Base-by-base conservation (phyloP, 1,284 basidiomycete genomes). In the Sporisorium sorghi region DNA sequence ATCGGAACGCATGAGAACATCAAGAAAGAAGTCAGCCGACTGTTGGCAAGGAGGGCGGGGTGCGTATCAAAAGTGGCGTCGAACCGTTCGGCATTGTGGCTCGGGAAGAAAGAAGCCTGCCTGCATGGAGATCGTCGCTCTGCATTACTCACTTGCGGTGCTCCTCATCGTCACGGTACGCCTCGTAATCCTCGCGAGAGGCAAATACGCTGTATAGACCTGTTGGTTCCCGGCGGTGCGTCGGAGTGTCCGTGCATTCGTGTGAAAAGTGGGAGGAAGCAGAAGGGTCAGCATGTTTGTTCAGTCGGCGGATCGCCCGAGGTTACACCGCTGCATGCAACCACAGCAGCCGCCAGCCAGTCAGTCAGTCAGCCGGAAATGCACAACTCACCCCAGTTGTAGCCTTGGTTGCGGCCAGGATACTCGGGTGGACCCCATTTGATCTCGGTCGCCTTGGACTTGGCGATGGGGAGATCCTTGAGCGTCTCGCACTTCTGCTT, bases 141-240 rank as follows among this genome's bases (percentile, higher is more conserved):
- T 48, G 47, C 21, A 30, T n/a, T 47, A 80, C 79, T 58, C 57
- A 81, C 79, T 79, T 73, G n/a, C 68, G 71, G 67, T 81, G 79
- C 43, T 79, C 79, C n/a, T 76, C 73, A 39, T 81, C 79, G 28
- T 78, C 79, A 37, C 73, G 70, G 59, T 81, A 81, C 12, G 66
- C 68, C 62, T 76, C 76, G 39, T 79, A 77, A 46, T 73, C 73
- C 37, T 75, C 73, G 12, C 65, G 60, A 26, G 65, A 68, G 23
- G 58, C 73, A 57, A 81, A 81, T 5, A 71, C 64, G 11, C 67
- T 62, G 71, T 81, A 81, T 15, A 81, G 72, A 37, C 79, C 79
- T 64, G 68, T 23, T 17, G 0, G 6, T n/a, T n/a, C 19, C 40
- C 24, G 39, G 35, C 32, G 24, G 17, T 37, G 28, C 30, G 35